Base-by-base conservation (phyloP, 1,284 basidiomycete species). In the Leccinum laetum region DNA sequence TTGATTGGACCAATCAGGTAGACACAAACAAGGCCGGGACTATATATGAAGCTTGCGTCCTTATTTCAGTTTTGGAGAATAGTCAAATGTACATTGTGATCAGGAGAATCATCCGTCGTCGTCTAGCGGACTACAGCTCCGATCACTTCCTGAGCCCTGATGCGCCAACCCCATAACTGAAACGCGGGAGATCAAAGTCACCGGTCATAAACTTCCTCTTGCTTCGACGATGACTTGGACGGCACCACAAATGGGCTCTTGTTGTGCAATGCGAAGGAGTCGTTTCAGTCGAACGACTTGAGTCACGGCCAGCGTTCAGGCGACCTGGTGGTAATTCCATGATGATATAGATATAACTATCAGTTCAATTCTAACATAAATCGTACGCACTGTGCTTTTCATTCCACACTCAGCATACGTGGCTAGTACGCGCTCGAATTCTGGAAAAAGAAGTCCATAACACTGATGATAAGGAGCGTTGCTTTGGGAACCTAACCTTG, bases 371-470 rank as follows among this genome's bases (percentile, higher is more conserved):
- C 58, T 18, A n/a, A 52, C 53, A 16, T 11, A 58, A n/a, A 53
- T 65, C 5, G 46, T 13, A 76, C 82, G 69, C 68, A 87, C 86
- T 74, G 71, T 18, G 73, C 69, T 41, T 77, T 77, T 63, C 79
- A 78, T 52, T 89, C 88, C 41, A 92, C 79, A 65, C 89, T 92
- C 37, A 96, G 79, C 1, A 94, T 81, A 78, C 99, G 95, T 2
- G 96, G 95, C 95, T 96, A 99, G 78, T 98, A 94, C 6, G 86
- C 83, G 70, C 95, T 97, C 1, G 90, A 89, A 67, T 91, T 91
- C 67, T 94, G 89, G 69, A 99, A 95, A 73, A 97, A 93, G 0
- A 97, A 97, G 72, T 99, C 99, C 8, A 97, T 99, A 1, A 96
- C 94, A 9, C 97, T 96, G 1, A 46, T 46, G 10, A 99, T 79